Conservation (phyloP, 805 yeast species). For the Kuraishia borneana region DNA sequence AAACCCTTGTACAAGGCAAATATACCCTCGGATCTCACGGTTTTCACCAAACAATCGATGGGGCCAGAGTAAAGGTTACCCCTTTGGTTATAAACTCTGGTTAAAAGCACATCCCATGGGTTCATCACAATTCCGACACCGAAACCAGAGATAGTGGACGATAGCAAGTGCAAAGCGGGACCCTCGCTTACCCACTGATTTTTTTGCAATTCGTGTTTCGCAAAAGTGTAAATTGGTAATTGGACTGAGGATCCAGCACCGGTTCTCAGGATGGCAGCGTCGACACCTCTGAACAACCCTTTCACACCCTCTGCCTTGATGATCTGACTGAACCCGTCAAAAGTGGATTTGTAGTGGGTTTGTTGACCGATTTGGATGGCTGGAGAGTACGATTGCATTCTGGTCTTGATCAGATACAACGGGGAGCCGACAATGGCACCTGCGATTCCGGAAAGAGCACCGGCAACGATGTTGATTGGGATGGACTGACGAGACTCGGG, state of each 20-base stretch:
- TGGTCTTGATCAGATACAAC: constrained; percentile 80
- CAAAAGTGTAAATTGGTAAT: constrained; percentile 76
- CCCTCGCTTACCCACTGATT: constrained; percentile 48
- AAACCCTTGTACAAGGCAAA: constrained; percentile 89
- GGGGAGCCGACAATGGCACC: constrained; percentile 92
- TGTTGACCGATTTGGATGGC: constrained; percentile 75
- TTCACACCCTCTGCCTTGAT: constrained; percentile 56
- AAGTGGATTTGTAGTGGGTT: constrained; percentile 66
- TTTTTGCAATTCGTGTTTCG: constrained; percentile 51
- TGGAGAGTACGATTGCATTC: constrained; percentile 88
- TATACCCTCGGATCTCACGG: constrained; percentile 75
- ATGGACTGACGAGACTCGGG: constrained; percentile 36
- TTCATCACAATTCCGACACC: constrained; percentile 95
- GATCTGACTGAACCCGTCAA: constrained; percentile 58
- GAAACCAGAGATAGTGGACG: constrained; percentile 73
- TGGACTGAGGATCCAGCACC: constrained; percentile 96
- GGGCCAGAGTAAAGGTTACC: constrained; percentile 83
- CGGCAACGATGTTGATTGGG: constrained; percentile 63
- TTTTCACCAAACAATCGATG: constrained; percentile 78
- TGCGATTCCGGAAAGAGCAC: constrained; percentile 74
- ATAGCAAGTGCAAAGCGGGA: constrained; percentile 55
- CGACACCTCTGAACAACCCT: constrained; percentile 85
- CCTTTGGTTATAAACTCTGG: constrained; percentile 91
- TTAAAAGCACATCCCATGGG: constrained; percentile 93
- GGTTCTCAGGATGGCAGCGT: constrained; percentile 89